Base-by-base conservation (phyloP, 2,329 filamentous ascomycete species). In the Epichloe festucae region DNA sequence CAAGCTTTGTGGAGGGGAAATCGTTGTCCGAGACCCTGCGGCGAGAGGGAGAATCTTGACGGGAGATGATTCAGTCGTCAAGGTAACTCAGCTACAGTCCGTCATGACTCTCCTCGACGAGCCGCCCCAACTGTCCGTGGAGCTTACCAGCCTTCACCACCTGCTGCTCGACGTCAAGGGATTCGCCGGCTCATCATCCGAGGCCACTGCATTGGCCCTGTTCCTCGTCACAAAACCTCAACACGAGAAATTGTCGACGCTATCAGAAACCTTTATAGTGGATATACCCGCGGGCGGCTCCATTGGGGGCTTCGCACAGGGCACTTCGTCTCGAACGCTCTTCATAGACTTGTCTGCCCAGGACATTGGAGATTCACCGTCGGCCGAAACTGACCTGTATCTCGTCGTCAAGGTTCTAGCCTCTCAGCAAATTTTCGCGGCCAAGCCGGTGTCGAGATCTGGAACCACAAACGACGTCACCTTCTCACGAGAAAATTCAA, bases 51-150 rank as follows among this genome's bases (percentile, higher is more conserved):
- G 90, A 45, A 82, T 97, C 31, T 70, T 98, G 60, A 96, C 90
- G 0, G 89, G 87, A 12, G 86, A 96, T 50, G 93, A 98, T 67
- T 95, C 90, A 1, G 87, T 93, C 4, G 86, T 97, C 31, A 87
- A 95, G 53, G 80, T 96, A 57, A 91, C 91, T 6, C 89, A 83
- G 63, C 73, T 97, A 52, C 94, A 98, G 70, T 94, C 93, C 4
- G 81, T 90, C 63, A 98, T 98, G 93, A 95, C 89, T 67, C 77
- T 97, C 60, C 74, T 98, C 45, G 85, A 95, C 53, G 85, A 87
- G 58, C 81, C 84, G n/a, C 90, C 89, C 0, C 78, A 79, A 19
- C 74, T 79, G 4, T 72, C 79, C 10, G 68, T 79, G 15, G 89
- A 89, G 58, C 76, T 84, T 48, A 82, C 80, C 1, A 75, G 87